Conservation (phyloP, 768 basidiomycete genomes). For the Dentipellis fragilis region DNA sequence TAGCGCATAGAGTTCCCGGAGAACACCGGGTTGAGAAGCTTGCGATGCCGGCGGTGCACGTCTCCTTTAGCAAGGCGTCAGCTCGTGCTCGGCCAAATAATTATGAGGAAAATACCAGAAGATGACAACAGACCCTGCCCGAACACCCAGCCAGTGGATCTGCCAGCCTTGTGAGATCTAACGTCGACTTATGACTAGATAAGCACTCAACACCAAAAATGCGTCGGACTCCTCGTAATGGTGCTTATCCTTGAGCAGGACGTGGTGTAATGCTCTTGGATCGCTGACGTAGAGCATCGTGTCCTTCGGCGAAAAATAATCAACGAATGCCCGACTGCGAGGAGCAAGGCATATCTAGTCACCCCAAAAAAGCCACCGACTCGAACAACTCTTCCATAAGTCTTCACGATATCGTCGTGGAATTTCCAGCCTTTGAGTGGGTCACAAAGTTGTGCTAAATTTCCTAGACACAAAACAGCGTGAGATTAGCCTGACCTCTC, state of each 20-base stretch:
- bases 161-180: not conserved
- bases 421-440: not conserved
- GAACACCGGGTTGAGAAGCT: slow-evolving; percentile 1
- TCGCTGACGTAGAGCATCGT: too few relatives aligned
- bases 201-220: not conserved
- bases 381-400: not conserved
- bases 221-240: not conserved
- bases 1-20: not conserved
- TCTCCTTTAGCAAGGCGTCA: not conserved
- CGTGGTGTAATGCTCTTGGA: not conserved
- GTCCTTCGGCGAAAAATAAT: not conserved
- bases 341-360: not conserved
- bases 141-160: not conserved
- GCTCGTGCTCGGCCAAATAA: not conserved
- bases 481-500: not conserved
- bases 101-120: too few relatives aligned
- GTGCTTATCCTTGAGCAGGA: not conserved
- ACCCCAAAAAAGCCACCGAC: not conserved
- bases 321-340: not conserved
- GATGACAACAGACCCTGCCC: not conserved
- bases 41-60: not conserved
- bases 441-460: not conserved
- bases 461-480: not conserved
- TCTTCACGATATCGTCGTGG: not conserved
- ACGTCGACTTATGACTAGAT: not conserved